Percentiles rank a stretch among this genome's conserved stretches.
phyloP scores from a whole-genome alignment of 495 filamentous ascomycete species.

The Neurospora tetrasperma region DNA sequence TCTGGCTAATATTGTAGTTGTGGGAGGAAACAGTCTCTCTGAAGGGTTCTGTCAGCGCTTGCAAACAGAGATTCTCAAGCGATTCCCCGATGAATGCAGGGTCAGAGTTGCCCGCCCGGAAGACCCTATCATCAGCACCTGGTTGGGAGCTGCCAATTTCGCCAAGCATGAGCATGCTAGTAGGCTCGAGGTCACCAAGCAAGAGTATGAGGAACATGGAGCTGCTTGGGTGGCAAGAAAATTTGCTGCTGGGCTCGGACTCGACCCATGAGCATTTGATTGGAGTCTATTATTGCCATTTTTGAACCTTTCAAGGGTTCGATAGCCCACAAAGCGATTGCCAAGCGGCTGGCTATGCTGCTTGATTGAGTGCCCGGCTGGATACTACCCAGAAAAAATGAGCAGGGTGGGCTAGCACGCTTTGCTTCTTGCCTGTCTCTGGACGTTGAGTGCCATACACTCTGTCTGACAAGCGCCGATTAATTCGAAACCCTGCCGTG shows the following conservation, averaged over 20 bases:
- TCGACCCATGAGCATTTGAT: constrained; percentile 11
- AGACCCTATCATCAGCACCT: constrained; percentile 73
- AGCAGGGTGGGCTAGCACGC: neutral
- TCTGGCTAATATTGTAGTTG: constrained; percentile 77
- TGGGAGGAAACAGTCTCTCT: constrained; percentile 76
- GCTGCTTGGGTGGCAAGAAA: constrained; percentile 64
- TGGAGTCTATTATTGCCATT: neutral
- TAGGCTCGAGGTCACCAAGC: constrained; percentile 61
- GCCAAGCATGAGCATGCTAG: constrained; percentile 57
- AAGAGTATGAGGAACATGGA: constrained; percentile 86
- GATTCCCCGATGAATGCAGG: constrained; percentile 66
- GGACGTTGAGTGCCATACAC: neutral
- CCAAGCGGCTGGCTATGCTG: neutral
- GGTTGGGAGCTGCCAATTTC: constrained; percentile 71
- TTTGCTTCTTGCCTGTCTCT: too few species aligned
- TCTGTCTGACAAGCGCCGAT: neutral
- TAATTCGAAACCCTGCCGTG: neutral
- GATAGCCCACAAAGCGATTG: neutral
- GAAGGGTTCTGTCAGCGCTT: constrained; percentile 76
- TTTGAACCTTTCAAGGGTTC: neutral
- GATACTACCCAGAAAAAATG: neutral
- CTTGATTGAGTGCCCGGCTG: neutral
- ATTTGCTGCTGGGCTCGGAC: constrained; percentile 41
- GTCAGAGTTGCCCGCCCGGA: constrained; percentile 60
- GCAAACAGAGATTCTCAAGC: constrained; percentile 63